A percentile compares a stretch with the other conserved stretches of the same genome.
Evolutionary conservation across 495 filamentous ascomycete species (phyloP).

Genomic region (Neurospora hispaniola): DNA sequence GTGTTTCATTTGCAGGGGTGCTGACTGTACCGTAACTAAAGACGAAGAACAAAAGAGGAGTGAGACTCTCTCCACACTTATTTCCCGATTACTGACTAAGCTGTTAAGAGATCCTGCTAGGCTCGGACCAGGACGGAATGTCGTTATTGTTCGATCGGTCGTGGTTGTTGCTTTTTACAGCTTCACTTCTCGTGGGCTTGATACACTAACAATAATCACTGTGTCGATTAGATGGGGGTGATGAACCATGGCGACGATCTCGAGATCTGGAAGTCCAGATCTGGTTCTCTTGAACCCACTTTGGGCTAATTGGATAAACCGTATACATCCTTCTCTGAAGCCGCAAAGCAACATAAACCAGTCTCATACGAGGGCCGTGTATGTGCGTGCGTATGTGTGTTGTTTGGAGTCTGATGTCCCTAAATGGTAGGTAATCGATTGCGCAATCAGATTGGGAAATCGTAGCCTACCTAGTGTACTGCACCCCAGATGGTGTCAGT

Average conservation of each 20-base stretch:
- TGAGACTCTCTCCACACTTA: background rate
- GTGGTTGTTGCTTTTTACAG: background rate
- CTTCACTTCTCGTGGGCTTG: background rate
- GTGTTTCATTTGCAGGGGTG: no score
- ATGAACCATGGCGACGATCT: background rate
- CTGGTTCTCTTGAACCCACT: background rate
- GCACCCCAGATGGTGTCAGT: background rate
- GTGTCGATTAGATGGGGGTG: background rate
- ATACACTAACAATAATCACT: background rate
- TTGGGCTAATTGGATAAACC: background rate
- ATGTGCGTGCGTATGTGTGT: background rate
- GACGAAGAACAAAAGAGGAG: background rate
- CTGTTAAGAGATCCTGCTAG: background rate
- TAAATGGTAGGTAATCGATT: background rate
- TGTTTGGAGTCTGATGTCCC: background rate
- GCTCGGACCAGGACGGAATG: background rate
- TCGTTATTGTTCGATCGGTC: background rate
- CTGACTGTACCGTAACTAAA: background rate
- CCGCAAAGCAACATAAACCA: background rate
- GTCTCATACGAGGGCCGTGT: background rate
- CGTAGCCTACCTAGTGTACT: background rate
- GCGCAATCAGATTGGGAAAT: background rate
- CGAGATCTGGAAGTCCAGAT: background rate
- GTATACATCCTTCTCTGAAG: background rate
- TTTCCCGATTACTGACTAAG: background rate